Percentiles rank a stretch among this genome's conserved stretches.
Evolutionary conservation across 345 rosid species (phyloP).

Genomic region (Crucihimalaya himalaica): DNA sequence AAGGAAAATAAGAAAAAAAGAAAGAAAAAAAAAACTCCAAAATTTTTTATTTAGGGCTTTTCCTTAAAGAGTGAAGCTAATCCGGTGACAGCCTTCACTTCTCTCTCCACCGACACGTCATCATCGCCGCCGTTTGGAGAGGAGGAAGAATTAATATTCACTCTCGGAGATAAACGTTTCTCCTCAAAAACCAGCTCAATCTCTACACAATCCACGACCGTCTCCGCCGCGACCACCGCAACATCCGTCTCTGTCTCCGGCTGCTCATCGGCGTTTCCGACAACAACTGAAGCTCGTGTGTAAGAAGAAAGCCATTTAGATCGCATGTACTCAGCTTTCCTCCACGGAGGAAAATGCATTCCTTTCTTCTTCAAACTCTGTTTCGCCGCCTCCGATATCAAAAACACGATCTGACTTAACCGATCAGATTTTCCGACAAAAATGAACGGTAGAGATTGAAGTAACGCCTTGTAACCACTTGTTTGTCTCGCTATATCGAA

Average conservation of each 20-base stretch:
- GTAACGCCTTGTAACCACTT: constrained; percentile 64
- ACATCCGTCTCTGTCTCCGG: constrained; percentile 21
- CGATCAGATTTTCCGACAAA: constrained; percentile 91
- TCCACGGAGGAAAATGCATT: constrained; percentile 94
- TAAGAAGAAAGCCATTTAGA: constrained; percentile 88
- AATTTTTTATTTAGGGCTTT: constrained; percentile 56
- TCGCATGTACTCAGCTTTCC: constrained; percentile 81
- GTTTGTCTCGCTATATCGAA: constrained; percentile 92
- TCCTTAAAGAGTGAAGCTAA: constrained; percentile 81
- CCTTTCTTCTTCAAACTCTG: constrained; percentile 92
- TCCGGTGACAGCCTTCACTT: constrained; percentile 79
- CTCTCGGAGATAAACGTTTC: constrained; percentile 26
- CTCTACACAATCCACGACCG: constrained; percentile 41
- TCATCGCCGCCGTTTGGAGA: constrained; percentile 16
- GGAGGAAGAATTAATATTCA: constrained; percentile 22
- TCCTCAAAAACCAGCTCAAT: constrained; percentile 70
- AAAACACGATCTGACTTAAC: constrained; percentile 65
- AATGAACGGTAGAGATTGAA: constrained; percentile 74
- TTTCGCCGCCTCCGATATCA: constrained; percentile 87
- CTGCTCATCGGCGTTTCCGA: constrained; percentile 28
- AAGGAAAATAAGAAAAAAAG: background rate
- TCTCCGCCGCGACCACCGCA: constrained; percentile 14
- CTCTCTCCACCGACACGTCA: constrained; percentile 52
- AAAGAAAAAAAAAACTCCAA: constrained; percentile 36
- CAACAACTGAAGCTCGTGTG: constrained; percentile 39